A percentile compares a stretch with the other conserved stretches of the same genome.
Conservation (phyloP, 2,329 filamentous ascomycete genomes). For the Nectriaceae sp. region DNA sequence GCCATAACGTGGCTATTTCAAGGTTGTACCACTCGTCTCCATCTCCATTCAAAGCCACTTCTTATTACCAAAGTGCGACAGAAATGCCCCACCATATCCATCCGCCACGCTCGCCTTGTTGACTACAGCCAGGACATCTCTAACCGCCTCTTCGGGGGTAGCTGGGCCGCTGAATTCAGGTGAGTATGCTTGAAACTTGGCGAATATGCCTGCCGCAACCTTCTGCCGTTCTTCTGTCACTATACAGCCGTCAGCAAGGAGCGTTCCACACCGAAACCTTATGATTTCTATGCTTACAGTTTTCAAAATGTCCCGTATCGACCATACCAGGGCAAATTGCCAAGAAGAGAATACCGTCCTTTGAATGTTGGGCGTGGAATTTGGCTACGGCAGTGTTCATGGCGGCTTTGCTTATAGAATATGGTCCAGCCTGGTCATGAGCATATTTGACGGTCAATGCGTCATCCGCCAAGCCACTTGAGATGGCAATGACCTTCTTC, state of each 20-base stretch:
- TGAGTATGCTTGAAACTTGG: slow-evolving; percentile 2
- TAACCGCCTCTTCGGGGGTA: slow-evolving; percentile 1
- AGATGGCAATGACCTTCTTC: slow-evolving; percentile 57
- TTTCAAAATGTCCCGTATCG: slow-evolving; percentile 36
- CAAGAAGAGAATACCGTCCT: slow-evolving; percentile 55
- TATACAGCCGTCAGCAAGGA: neutral
- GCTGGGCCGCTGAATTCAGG: slow-evolving; percentile 1
- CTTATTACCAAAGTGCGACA: slow-evolving; percentile 8
- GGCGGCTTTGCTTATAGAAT: slow-evolving; percentile 52
- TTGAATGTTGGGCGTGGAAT: slow-evolving; percentile 48
- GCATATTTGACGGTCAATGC: slow-evolving; percentile 41
- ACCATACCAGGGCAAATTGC: slow-evolving; percentile 55
- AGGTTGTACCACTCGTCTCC: neutral
- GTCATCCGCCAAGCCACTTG: slow-evolving; percentile 48
- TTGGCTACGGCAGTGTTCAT: slow-evolving; percentile 57
- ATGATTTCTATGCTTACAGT: slow-evolving; percentile 20
- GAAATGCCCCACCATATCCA: slow-evolving; percentile 4
- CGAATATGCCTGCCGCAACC: neutral
- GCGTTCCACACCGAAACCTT: neutral
- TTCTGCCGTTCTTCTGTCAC: neutral
- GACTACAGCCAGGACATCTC: slow-evolving; percentile 3
- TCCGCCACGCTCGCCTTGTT: slow-evolving; percentile 2
- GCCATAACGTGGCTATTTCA: no score
- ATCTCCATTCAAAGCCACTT: slow-evolving; percentile 6
- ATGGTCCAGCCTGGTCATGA: slow-evolving; percentile 39